A percentile compares a stretch with the other conserved stretches of the same genome.
Conservation (phyloP, 768 basidiomycete species). For the Suillus hirtellus region DNA sequence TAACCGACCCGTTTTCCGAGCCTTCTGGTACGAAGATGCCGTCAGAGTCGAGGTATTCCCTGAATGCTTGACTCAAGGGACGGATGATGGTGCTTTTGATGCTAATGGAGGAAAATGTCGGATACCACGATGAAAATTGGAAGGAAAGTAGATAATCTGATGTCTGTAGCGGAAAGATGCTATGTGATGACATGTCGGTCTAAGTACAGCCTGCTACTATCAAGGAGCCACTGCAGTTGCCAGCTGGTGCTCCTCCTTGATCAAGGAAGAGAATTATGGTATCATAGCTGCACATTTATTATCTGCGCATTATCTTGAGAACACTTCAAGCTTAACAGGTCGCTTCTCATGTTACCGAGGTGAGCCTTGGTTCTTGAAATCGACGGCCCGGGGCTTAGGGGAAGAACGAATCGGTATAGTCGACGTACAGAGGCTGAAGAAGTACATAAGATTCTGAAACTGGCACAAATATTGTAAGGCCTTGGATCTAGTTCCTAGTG, state of each 20-base stretch:
- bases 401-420: too few species aligned
- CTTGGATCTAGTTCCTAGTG: neutral
- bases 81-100: constrained; percentile 76
- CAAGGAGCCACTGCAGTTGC: too few species aligned
- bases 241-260: too few species aligned
- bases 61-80: constrained; percentile 64
- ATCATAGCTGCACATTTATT: too few species aligned
- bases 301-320: too few species aligned
- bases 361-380: neutral
- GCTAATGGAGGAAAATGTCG: constrained; percentile 58
- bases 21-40: constrained; percentile 81
- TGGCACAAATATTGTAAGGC: too few species aligned
- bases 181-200: neutral
- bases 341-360: neutral
- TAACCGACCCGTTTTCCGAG: constrained; percentile 70
- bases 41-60: constrained; percentile 76
- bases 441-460: too few species aligned
- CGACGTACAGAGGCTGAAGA: too few species aligned
- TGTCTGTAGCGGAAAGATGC: constrained; percentile 52
- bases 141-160: constrained; percentile 62
- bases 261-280: too few species aligned
- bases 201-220: too few species aligned
- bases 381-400: too few species aligned
- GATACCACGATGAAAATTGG: constrained; percentile 88
- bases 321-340: too few species aligned